These are phyloP conservation scores for Linnemannia elongata DNA, from an alignment of 192 early-diverging fungal genomes.

Conservation along the genomic window DNA sequence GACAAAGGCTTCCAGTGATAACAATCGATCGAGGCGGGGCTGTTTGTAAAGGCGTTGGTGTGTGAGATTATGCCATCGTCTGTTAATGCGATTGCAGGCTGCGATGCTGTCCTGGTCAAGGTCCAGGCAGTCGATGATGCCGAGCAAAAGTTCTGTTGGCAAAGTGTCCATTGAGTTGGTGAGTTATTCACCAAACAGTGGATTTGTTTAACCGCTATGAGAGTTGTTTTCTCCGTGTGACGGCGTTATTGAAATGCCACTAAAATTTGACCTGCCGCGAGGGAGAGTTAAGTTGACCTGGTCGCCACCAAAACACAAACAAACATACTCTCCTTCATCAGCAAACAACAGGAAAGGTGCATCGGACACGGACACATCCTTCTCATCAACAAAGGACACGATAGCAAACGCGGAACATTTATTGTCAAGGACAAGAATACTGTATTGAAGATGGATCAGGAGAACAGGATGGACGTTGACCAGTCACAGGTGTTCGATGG, in stretches of 20 bases:
- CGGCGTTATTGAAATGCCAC: neutral
- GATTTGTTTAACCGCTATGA: too few relatives aligned
- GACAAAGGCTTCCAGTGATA: constrained; percentile 18
- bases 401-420: neutral
- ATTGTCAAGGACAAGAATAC: neutral
- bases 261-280: neutral
- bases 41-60: constrained; percentile 23
- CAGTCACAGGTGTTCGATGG: neutral
- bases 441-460: neutral
- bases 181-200: too few relatives aligned
- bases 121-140: constrained; percentile 17
- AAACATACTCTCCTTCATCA: neutral
- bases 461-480: constrained; percentile 26
- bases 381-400: neutral
- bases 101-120: constrained; percentile 23
- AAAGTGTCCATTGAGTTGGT: constrained; percentile 29
- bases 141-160: constrained; percentile 37
- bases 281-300: neutral
- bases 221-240: neutral
- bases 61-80: constrained; percentile 37
- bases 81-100: constrained; percentile 33
- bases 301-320: neutral
- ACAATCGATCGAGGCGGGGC: constrained; percentile 7
- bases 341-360: neutral
- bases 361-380: neutral